These are phyloP conservation scores for Microbotryomycetes sp. DNA, from an alignment of 1,284 basidiomycete species.

Conservation along the genomic window DNA sequence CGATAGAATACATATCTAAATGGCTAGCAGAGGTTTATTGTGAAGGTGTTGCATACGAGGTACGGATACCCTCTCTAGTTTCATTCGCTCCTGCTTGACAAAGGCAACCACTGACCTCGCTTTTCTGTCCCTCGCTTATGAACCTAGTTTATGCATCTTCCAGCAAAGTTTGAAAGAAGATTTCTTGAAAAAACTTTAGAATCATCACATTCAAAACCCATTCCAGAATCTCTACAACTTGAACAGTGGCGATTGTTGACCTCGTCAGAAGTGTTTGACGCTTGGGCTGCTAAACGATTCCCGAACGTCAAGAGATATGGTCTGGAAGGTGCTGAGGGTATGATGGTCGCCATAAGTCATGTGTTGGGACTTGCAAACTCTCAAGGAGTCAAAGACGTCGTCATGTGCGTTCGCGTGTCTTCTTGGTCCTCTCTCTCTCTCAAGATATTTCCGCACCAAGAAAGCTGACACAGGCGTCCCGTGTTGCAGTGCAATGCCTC, in stretches of 20 bases:
- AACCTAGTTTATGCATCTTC: slow-evolving; percentile 82
- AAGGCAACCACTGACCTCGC: neutral
- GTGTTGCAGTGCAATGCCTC: slow-evolving; percentile 43
- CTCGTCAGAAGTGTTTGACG: slow-evolving; percentile 71
- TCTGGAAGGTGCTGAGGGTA: slow-evolving; percentile 80
- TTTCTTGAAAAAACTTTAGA: slow-evolving; percentile 83
- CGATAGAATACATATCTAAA: slow-evolving; percentile 59
- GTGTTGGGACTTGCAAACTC: slow-evolving; percentile 59
- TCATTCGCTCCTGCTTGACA: neutral
- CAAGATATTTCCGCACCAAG: neutral
- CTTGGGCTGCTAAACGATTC: slow-evolving; percentile 72
- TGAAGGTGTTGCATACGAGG: slow-evolving; percentile 68
- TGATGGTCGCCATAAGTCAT: slow-evolving; percentile 70
- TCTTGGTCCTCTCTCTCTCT: neutral
- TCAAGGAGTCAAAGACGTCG: slow-evolving; percentile 43
- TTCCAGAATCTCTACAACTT: slow-evolving; percentile 45
- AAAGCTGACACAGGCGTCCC: slow-evolving; percentile 5
- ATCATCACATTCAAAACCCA: slow-evolving; percentile 48
- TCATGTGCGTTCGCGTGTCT: slow-evolving; percentile 24
- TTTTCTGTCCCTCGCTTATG: too few species aligned
- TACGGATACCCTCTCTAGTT: neutral
- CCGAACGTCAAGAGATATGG: slow-evolving; percentile 77
- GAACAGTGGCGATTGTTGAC: slow-evolving; percentile 63
- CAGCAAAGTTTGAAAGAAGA: slow-evolving; percentile 66
- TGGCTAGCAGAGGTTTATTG: slow-evolving; percentile 70